A percentile compares a stretch with the other conserved stretches of the same genome.
Evolutionary conservation across 2,329 filamentous ascomycete species (phyloP).

Genomic region (Fusarium globosum): DNA sequence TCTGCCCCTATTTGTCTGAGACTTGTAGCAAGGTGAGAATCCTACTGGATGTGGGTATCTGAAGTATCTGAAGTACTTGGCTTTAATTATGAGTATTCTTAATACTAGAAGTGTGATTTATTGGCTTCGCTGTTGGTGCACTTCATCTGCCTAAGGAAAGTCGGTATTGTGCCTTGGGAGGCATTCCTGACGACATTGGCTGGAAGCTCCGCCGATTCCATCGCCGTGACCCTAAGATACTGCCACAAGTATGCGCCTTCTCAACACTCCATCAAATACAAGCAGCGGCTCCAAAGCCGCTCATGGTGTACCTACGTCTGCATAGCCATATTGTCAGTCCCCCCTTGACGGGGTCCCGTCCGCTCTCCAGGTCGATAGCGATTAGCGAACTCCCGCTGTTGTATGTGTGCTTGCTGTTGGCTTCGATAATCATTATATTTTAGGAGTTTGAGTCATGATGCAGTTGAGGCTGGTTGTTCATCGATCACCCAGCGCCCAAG

Average conservation of each 20-base stretch:
- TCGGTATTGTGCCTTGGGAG: neutral
- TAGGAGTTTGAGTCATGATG: neutral
- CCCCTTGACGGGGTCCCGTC: fast-evolving
- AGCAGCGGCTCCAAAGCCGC: neutral
- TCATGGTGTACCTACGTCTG: neutral
- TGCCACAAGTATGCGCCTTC: neutral
- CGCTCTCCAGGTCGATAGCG: too few relatives aligned
- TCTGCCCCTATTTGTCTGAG: fast-evolving
- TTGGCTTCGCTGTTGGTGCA: neutral
- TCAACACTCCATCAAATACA: fast-evolving
- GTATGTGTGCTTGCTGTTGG: fast-evolving
- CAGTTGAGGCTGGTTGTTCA: fast-evolving
- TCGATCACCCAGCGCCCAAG: fast-evolving
- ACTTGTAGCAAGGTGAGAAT: neutral
- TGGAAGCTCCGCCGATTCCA: neutral
- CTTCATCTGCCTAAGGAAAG: neutral
- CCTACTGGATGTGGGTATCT: neutral
- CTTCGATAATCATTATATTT: neutral
- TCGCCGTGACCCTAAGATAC: neutral
- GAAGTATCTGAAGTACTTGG: neutral
- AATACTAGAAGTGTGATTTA: neutral
- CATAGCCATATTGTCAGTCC: neutral
- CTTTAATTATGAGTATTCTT: neutral
- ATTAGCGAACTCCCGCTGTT: too few relatives aligned
- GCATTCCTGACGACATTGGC: fast-evolving